Evolutionary conservation across 1,284 basidiomycete species (phyloP).

Genomic region (Ceraceosorus guamensis): DNA sequence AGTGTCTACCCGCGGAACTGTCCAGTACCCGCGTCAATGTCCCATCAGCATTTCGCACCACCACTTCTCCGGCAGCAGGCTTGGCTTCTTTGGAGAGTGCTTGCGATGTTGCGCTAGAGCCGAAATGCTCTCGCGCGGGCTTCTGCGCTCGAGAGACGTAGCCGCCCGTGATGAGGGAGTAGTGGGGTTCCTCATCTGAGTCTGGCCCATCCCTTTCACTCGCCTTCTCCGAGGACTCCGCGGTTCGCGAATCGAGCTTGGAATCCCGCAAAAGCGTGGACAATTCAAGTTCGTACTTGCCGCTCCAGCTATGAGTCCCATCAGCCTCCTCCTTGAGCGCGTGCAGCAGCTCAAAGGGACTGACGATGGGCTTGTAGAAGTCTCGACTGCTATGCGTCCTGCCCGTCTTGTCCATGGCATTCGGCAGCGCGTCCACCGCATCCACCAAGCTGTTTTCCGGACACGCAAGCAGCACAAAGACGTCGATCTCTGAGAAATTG

Average conservation of each 20-base stretch:
- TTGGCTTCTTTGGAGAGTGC: constrained; percentile 2
- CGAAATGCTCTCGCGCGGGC: constrained; percentile 22
- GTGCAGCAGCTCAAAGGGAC: constrained; percentile 83
- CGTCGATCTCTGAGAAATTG: constrained; percentile 94
- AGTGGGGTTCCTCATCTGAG: constrained; percentile 56
- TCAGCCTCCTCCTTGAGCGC: constrained; percentile 58
- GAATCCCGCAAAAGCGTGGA: constrained; percentile 50
- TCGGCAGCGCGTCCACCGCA: constrained; percentile 50
- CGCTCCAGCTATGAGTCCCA: constrained; percentile 58
- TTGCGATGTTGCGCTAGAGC: constrained; percentile 6
- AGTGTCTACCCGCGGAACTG: constrained; percentile 54
- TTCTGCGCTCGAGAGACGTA: constrained; percentile 66
- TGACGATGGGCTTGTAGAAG: constrained; percentile 82
- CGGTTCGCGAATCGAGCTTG: background rate
- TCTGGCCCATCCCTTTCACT: constrained; percentile 13
- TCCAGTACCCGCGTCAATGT: constrained; percentile 53
- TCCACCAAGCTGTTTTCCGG: constrained; percentile 86
- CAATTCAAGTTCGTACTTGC: constrained; percentile 75
- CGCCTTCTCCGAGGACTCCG: constrained; percentile 1
- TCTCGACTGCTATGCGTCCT: constrained; percentile 53
- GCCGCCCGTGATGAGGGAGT: constrained; percentile 78
- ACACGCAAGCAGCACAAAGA: constrained; percentile 89
- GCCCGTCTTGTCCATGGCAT: constrained; percentile 30
- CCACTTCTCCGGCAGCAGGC: constrained; percentile 44
- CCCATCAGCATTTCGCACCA: constrained; percentile 62